These are phyloP conservation scores for Yamadazyma pseudoaaseri DNA, from an alignment of 1,139 yeast genomes.

Conservation along the genomic window DNA sequence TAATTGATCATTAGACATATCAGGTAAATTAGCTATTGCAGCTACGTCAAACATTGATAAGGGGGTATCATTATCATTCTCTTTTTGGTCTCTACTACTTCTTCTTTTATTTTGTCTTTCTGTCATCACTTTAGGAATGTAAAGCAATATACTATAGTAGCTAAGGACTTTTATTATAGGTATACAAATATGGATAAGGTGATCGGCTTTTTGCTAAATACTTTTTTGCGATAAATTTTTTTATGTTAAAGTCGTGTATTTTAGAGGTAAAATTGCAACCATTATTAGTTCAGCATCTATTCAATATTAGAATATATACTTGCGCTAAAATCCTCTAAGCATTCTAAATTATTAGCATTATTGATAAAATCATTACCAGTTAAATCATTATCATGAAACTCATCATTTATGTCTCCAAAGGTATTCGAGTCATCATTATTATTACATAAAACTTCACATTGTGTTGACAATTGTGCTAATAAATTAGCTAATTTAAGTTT, in stretches of 20 bases:
- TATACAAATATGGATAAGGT: neutral
- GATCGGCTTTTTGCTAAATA: no score
- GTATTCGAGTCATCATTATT: conserved; percentile 28
- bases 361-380: conserved; percentile 44
- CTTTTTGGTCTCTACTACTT: neutral
- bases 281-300: conserved; percentile 14
- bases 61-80: neutral
- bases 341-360: conserved; percentile 55
- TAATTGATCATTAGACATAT: conserved; percentile 29
- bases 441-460: conserved; percentile 56
- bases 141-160: neutral
- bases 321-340: conserved; percentile 85
- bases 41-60: conserved; percentile 7
- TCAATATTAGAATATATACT: conserved; percentile 86
- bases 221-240: conserved; percentile 4
- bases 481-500: conserved; percentile 64
- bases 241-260: neutral
- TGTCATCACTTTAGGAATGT: neutral
- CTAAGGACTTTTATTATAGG: neutral
- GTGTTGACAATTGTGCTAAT: conserved; percentile 66
- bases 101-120: neutral
- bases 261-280: conserved; percentile 2
- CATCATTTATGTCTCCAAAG: conserved; percentile 1
- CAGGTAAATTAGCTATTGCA: conserved; percentile 13
- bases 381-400: conserved; percentile 30